phyloP scores from a whole-genome alignment of 2,329 filamentous ascomycete genomes.

The Beauveria sp. region DNA sequence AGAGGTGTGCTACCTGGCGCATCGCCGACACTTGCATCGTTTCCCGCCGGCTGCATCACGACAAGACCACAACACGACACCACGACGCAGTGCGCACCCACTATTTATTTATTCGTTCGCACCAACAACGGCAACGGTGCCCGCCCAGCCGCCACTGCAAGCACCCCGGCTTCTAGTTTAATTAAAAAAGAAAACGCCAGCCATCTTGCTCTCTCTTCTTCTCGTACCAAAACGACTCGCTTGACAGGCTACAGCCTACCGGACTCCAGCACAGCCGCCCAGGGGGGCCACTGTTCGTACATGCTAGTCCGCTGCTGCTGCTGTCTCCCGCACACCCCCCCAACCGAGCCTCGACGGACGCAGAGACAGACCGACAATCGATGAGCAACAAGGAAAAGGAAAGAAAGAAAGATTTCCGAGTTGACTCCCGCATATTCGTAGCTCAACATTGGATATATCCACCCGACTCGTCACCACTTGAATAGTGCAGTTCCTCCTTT shows the following conservation, averaged over 20 bases:
- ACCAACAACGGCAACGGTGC: neutral
- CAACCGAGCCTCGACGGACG: neutral
- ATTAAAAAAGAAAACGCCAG: neutral
- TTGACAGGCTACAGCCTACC: too few relatives aligned
- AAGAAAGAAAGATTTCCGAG: neutral
- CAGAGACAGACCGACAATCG: neutral
- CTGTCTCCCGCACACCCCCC: neutral
- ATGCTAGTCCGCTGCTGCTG: neutral
- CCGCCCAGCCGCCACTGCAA: neutral
- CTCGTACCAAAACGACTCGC: too few relatives aligned
- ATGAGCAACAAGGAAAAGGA: neutral
- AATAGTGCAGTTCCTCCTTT: neutral
- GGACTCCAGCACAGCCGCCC: too few relatives aligned
- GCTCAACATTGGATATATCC: neutral
- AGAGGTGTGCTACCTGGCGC: neutral
- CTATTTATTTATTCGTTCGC: neutral
- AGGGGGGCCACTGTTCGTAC: neutral
- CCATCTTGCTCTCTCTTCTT: neutral
- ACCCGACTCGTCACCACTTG: neutral
- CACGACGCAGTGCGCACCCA: neutral
- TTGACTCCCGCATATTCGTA: neutral
- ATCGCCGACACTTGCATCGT: neutral
- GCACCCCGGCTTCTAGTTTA: conserved; percentile 1
- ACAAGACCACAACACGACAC: neutral
- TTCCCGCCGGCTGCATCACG: neutral